Percentiles rank a stretch among this genome's conserved stretches.
Conservation (phyloP, 2,329 filamentous ascomycete species). For the Onygenales sp. region DNA sequence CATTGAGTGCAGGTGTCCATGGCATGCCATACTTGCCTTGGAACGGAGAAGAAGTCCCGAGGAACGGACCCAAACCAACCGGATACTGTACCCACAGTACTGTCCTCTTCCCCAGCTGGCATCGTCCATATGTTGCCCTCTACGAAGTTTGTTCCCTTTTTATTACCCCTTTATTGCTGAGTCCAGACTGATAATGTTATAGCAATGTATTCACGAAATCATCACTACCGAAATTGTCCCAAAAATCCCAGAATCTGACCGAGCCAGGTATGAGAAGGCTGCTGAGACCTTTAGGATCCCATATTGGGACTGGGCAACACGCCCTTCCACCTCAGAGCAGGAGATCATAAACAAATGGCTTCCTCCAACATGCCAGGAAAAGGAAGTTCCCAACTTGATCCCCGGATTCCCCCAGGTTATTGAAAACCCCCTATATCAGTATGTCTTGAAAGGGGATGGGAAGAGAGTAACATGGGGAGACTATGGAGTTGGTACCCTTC, state of each 20-base stretch:
- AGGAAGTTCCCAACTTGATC: constrained; percentile 32
- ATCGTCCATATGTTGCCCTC: constrained; percentile 64
- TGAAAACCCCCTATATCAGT: constrained; percentile 37
- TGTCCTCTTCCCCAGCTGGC: constrained; percentile 72
- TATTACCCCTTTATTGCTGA: not conserved
- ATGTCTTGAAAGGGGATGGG: constrained; percentile 15
- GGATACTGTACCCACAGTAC: constrained; percentile 73
- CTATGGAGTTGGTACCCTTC: constrained; percentile 7
- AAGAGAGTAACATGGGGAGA: constrained; percentile 15
- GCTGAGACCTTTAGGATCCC: constrained; percentile 33
- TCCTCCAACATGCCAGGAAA: constrained; percentile 15
- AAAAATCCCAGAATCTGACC: constrained; percentile 34
- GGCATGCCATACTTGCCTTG: constrained; percentile 5
- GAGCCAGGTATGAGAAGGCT: constrained; percentile 37
- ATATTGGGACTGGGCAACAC: constrained; percentile 40
- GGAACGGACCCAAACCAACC: constrained; percentile 40
- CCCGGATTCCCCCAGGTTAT: constrained; percentile 30
- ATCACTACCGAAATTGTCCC: constrained; percentile 28
- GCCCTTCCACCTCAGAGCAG: constrained; percentile 15
- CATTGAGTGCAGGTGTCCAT: not conserved
- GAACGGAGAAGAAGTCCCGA: constrained; percentile 1
- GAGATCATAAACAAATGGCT: constrained; percentile 27
- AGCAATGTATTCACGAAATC: constrained; percentile 29
- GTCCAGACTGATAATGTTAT: not conserved
- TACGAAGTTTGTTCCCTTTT: constrained; percentile 37